Evolutionary conservation across 805 yeast species (phyloP).

Genomic region (Yamadazyma takamatsuzukensis): DNA sequence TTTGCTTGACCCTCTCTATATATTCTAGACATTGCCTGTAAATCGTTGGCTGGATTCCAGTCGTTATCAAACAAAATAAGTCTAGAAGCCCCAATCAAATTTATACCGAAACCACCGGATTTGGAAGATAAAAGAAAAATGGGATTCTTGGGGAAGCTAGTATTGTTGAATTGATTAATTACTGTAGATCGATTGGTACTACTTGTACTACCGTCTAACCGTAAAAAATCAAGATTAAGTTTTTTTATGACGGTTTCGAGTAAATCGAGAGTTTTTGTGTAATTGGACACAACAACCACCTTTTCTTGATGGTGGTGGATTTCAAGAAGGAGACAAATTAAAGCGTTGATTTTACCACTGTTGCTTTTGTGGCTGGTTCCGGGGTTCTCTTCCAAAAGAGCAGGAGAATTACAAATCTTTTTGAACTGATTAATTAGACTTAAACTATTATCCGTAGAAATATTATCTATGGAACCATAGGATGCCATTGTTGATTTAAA

Average conservation of each 20-base stretch:
- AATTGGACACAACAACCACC: slow-evolving; percentile 81
- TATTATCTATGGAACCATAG: neutral
- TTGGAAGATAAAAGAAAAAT: slow-evolving; percentile 81
- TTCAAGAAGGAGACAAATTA: slow-evolving; percentile 53
- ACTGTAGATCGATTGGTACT: slow-evolving; percentile 58
- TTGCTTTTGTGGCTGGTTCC: slow-evolving; percentile 59
- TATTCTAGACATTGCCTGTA: slow-evolving; percentile 93
- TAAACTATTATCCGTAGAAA: slow-evolving; percentile 42
- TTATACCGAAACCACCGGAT: slow-evolving; percentile 92
- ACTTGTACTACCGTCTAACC: slow-evolving; percentile 86
- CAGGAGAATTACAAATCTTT: slow-evolving; percentile 82
- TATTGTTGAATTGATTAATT: slow-evolving; percentile 65
- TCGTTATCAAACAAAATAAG: slow-evolving; percentile 86
- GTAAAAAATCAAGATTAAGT: slow-evolving; percentile 45
- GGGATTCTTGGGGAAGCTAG: slow-evolving; percentile 35
- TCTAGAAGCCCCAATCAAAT: slow-evolving; percentile 86
- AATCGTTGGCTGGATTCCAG: slow-evolving; percentile 93
- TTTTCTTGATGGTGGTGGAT: slow-evolving; percentile 56
- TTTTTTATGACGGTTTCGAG: slow-evolving; percentile 55
- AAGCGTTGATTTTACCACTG: slow-evolving; percentile 64
- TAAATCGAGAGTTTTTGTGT: slow-evolving; percentile 80
- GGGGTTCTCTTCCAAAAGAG: slow-evolving; percentile 36
- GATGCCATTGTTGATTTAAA: slow-evolving; percentile 43
- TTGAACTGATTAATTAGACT: slow-evolving; percentile 70
- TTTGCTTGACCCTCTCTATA: slow-evolving; percentile 89